Evolutionary conservation across 495 filamentous ascomycete genomes (phyloP).

Genomic region (Aspergillus cristatus): DNA sequence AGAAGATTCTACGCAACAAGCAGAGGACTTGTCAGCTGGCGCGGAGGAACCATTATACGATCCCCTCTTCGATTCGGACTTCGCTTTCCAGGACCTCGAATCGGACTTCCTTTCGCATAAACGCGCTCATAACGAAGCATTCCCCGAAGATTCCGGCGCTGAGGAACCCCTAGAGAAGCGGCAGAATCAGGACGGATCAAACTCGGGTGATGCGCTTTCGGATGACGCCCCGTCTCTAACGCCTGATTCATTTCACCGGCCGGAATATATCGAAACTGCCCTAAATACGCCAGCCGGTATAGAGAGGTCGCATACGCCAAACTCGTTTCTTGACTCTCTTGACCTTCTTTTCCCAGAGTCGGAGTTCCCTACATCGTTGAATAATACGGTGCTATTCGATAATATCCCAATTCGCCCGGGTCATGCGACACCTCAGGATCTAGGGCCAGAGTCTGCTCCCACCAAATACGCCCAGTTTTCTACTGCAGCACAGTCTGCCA

Average conservation of each 20-base stretch:
- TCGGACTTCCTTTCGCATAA: slow-evolving; percentile 13
- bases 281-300: slow-evolving; percentile 10
- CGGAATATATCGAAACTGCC: slow-evolving; percentile 6
- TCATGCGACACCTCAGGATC: slow-evolving; percentile 2
- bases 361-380: slow-evolving; percentile 6
- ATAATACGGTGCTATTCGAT: background rate
- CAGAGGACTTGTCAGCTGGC: background rate
- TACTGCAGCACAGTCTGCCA: slow-evolving; percentile 1
- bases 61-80: slow-evolving; percentile 14
- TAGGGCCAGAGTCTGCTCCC: too few species aligned
- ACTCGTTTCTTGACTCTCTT: slow-evolving; percentile 14
- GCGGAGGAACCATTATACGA: slow-evolving; percentile 8
- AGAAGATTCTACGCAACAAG: background rate
- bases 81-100: slow-evolving; percentile 13
- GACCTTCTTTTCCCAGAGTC: slow-evolving; percentile 14
- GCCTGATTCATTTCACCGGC: slow-evolving; percentile 10
- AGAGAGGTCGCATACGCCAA: slow-evolving; percentile 9
- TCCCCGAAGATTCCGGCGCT: slow-evolving; percentile 7
- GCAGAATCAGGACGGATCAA: slow-evolving; percentile 4
- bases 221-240: slow-evolving; percentile 4
- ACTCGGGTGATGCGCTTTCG: slow-evolving; percentile 12
- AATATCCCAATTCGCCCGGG: background rate
- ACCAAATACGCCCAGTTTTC: too few species aligned
- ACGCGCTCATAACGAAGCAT: slow-evolving; percentile 14
- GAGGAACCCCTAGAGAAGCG: slow-evolving; percentile 11